These are phyloP conservation scores for Backusella luteola DNA, from an alignment of 192 early-diverging fungal genomes.

Conservation along the genomic window DNA sequence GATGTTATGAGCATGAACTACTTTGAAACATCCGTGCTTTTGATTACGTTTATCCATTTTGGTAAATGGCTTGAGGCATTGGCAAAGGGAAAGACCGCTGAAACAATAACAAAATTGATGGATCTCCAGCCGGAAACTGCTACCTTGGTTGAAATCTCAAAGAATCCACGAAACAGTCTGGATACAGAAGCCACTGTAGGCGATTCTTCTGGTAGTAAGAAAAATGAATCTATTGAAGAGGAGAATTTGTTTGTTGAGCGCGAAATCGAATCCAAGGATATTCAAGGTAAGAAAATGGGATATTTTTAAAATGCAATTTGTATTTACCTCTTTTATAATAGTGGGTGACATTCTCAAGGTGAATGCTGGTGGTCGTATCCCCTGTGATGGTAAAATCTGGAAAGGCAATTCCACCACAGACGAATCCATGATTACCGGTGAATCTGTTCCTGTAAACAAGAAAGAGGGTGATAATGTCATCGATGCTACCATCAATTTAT, in stretches of 20 bases:
- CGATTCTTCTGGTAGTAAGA: neutral
- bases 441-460: conserved; percentile 68
- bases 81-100: conserved; percentile 77
- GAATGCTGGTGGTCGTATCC: conserved; percentile 62
- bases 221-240: conserved; percentile 12
- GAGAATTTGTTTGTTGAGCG: conserved; percentile 38
- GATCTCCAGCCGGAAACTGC: conserved; percentile 74
- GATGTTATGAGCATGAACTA: conserved; percentile 46
- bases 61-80: conserved; percentile 80
- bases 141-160: conserved; percentile 44
- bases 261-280: conserved; percentile 44
- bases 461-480: conserved; percentile 46
- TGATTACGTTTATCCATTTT: conserved; percentile 80
- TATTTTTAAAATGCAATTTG: neutral
- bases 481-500: conserved; percentile 66
- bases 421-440: conserved; percentile 83
- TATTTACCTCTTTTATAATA: conserved; percentile 26
- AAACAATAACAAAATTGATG: conserved; percentile 74
- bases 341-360: conserved; percentile 79
- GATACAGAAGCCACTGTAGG: neutral
- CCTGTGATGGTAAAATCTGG: conserved; percentile 66
- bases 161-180: conserved; percentile 14
- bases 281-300: conserved; percentile 48
- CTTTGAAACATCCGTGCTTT: conserved; percentile 76
- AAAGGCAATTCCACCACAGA: conserved; percentile 64